Evolutionary conservation across 1,284 basidiomycete species (phyloP), one percentile per base, ranked within the genome.

Genomic region (Ustilago sp.): DNA sequence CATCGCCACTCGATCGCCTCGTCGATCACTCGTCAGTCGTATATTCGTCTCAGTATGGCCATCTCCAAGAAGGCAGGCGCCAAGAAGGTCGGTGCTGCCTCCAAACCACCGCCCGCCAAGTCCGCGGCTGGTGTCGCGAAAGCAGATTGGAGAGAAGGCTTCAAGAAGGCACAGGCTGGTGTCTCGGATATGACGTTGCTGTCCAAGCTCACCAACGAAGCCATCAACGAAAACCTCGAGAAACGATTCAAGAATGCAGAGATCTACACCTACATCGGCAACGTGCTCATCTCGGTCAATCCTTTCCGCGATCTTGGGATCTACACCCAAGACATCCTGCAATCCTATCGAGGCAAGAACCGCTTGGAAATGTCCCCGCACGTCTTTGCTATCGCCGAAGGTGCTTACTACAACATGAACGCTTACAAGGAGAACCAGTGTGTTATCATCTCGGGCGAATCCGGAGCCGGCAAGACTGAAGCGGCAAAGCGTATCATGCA

Each of bases 371-470:
- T 98, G 79, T 92, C 96, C 4, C 97, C 97, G 3, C 97, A 99
- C 88, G 97, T 99, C 51, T 99, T 97, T 87, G 90, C 93, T 76
- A 97, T 99, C 79, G 97, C 97, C 48, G 97, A 99, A 88, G 91
- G 93, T 62, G 92, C 95, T 12, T 99, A 98, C 89, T 99, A 99
- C 89, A 95, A 97, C 87, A 99, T 99, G 97, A 95, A 94, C 77
- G 94, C 95, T 35, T 98, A 99, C 88, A 93, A 96, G 87, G 96
- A 99, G 88, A 99, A 99, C 86, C 97, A 99, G 88, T 99, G 97
- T 87, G 96, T 99, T 65, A 99, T 99, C 88, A 99, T 99, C 84
- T 96, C 96, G 57, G 97, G 97, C 70, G 97, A 99, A 88, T 97
- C 94, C 12, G 82, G 82, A 38, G 83, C 83, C 17, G 80, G 83